Evolutionary conservation across 139 green algal species (phyloP), one percentile per base, ranked within the genome.

Genomic region (Volvox africanus): DNA sequence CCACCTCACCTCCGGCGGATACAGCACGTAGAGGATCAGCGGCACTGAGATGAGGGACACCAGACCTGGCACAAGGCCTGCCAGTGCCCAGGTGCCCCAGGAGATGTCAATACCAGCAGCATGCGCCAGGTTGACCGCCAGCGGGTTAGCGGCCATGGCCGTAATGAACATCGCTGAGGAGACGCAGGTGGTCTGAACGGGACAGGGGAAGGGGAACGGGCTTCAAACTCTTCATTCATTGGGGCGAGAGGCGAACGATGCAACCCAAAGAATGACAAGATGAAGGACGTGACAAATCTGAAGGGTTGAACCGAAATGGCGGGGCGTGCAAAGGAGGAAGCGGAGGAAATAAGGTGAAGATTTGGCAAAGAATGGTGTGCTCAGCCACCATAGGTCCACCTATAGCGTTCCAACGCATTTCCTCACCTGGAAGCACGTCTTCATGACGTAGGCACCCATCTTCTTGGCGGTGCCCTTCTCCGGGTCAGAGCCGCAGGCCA

Each of bases 131-230:
- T 99, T 99, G 26, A 99, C 98, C 9, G 97, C 95, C 86, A 99
- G 96, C 32, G 98, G 98, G 96, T 99, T 99, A 75, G 98, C 98
- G n/a, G 98, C 98, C 98, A 99, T 99, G 93, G 97, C 98, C 30
- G 98, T 99, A 94, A 99, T 99, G 86, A 99, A 99, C 98, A 99
- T 99, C 89, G 96, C 96, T 1, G 97, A 99, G 44, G 97, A 98
- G 76, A 99, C 96, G 89, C 93, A 96, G 67, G 95, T 97, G 82
- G 96, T 98, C 92, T 99, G 80, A 44, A 26, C 12, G 97, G 92
- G 97, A 96, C 86, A 92, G 95, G 21, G 26, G 44, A 14, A 55
- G 5, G 44, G 44, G 44, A 14, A 55, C 5, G 44, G 44, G 44
- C 44, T 14, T 55, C n/a, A 55, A 55, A 14, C 44, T 55, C 9